Percentiles rank a stretch among this genome's conserved stretches.
These are phyloP conservation scores for Kickxella alabastrina DNA, from an alignment of 192 early-diverging fungal species.

Conservation along the genomic window DNA sequence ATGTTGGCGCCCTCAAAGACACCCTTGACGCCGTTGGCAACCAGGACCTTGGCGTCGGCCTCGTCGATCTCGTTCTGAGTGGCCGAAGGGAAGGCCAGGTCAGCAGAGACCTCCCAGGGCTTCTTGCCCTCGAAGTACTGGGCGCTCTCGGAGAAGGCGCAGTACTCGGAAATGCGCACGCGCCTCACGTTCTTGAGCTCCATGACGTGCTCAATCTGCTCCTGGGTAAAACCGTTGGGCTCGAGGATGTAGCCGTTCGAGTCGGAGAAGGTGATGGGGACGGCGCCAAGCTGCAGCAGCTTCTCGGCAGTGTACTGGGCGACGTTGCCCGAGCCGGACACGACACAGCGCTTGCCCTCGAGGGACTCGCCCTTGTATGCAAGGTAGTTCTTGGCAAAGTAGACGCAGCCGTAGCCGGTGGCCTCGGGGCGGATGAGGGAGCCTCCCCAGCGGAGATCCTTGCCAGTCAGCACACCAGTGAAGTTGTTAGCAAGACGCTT, in stretches of 20 bases:
- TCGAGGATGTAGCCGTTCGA: conserved; percentile 53
- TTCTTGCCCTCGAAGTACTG: conserved; percentile 54
- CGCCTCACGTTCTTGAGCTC: conserved; percentile 55
- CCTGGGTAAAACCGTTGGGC: conserved; percentile 51
- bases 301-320: conserved; percentile 57
- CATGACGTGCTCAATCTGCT: conserved; percentile 52
- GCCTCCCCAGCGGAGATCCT: conserved; percentile 54
- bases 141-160: conserved; percentile 46
- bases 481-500: conserved; percentile 55
- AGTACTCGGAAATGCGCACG: conserved; percentile 52
- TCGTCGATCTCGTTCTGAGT: conserved; percentile 58
- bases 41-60: conserved; percentile 52
- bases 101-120: conserved; percentile 53
- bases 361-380: conserved; percentile 48
- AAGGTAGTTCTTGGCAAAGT: conserved; percentile 55
- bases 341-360: conserved; percentile 52
- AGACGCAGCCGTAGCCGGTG: conserved; percentile 57
- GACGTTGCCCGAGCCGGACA: conserved; percentile 56
- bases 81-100: conserved; percentile 56
- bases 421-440: conserved; percentile 56
- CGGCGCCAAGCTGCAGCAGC: conserved; percentile 53
- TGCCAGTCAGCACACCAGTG: conserved; percentile 53
- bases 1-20: conserved; percentile 59
- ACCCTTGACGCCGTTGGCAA: conserved; percentile 50
- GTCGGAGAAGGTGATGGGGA: conserved; percentile 54